Conservation (phyloP, 805 yeast genomes). For the Barnettozyma pratensis region DNA sequence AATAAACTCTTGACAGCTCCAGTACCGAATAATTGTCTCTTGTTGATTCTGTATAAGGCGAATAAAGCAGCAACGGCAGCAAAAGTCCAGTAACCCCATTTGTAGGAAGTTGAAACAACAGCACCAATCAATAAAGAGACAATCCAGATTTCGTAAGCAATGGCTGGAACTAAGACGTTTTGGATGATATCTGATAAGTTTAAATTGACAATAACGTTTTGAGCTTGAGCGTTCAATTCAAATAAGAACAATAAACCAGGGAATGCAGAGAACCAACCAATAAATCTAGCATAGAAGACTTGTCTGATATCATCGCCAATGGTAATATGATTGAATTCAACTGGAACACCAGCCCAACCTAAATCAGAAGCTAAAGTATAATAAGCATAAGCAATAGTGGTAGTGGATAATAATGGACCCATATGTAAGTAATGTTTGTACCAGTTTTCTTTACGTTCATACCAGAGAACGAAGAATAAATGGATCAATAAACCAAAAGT, state of each 20-base stretch:
- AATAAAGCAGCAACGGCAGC: conserved; percentile 40
- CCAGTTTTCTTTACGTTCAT: conserved; percentile 20
- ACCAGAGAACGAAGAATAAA: conserved; percentile 19
- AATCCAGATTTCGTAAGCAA: conserved; percentile 43
- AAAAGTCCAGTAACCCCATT: conserved; percentile 66
- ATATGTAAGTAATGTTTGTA: conserved; percentile 29
- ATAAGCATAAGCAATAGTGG: conserved; percentile 43
- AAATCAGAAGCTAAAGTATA: conserved; percentile 54
- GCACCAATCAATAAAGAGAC: conserved; percentile 53
- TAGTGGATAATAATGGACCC: conserved; percentile 38
- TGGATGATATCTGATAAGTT: conserved; percentile 5
- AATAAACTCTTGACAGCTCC: conserved; percentile 3
- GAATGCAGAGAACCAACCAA: conserved; percentile 55
- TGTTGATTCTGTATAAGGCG: conserved; percentile 25
- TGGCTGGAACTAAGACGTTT: conserved; percentile 35
- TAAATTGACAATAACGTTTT: conserved; percentile 11
- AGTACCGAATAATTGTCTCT: conserved; percentile 24
- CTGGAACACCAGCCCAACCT: conserved; percentile 45
- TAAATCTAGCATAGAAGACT: conserved; percentile 49
- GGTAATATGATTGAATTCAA: conserved; percentile 44
- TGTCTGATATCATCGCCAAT: conserved; percentile 38
- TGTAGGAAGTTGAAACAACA: conserved; percentile 49
- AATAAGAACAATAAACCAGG: conserved; percentile 37
- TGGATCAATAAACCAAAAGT: conserved; percentile 31
- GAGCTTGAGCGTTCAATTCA: conserved; percentile 20